Base-by-base conservation (phyloP, 108 stramenopile species). In the Nitzschia sp. region DNA sequence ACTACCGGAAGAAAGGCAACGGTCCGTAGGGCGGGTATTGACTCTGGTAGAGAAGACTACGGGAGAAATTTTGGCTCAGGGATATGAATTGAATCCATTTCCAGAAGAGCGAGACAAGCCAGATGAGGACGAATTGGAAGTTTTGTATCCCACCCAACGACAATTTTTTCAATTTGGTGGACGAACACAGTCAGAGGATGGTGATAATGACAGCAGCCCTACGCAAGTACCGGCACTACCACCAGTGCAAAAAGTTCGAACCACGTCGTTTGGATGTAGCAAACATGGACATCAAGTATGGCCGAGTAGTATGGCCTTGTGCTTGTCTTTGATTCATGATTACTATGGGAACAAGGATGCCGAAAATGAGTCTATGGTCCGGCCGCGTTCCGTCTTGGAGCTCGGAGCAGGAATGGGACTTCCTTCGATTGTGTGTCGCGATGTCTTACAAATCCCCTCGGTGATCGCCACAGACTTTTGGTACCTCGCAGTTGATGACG, bases 191-290 rank as follows among this genome's bases (percentile, higher is more conserved):
- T n/a, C n/a, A n/a, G n/a, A 44, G n/a, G 45, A 58, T 9, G 25
- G 28, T 11, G 61, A 36, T 17, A 46, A 16, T 22, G 28, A 72
- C 8, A 23, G 30, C 23, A 32, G 9, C 15, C n/a, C n/a, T 28
- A n/a, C n/a, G n/a, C n/a, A 5, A 26, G 13, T 25, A 62, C 41
- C 38, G 16, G 16, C 5, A 16, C 56, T 11, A 31, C 68, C 3
- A 50, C 34, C 13, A 61, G 53, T 6, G 30, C 33, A 55, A 32
- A 6, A 55, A 28, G 44, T 61, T 62, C 79, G 79, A 36, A 64
- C 71, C 58, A 76, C 79, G 23, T 80, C 79, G 5, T 79, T 79
- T 65, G 78, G 78, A 44, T 79, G 78, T 47, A 69, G 74, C 13
- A 75, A 73, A 23, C 57, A 75, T n/a, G 78, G 78, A 13, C 46